Evolutionary conservation across 345 rosid genomes (phyloP).

Genomic region (Excoecaria agallocha): DNA sequence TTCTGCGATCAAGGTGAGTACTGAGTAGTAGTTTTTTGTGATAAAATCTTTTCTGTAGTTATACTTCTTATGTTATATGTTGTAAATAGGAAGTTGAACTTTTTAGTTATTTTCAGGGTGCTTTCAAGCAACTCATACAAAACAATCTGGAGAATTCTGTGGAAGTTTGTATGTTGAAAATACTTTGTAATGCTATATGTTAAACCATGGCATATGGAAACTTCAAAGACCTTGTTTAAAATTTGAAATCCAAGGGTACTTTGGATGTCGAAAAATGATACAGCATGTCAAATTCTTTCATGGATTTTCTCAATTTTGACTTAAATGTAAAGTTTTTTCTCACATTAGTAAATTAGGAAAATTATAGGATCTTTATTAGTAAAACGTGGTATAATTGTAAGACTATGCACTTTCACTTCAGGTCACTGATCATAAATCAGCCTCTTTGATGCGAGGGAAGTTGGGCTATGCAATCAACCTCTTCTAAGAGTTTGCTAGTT

Average conservation of each 20-base stretch:
- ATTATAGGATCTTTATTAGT: neutral
- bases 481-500: neutral
- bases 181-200: neutral
- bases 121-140: neutral
- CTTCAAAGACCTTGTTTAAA: neutral
- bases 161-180: neutral
- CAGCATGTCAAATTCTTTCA: neutral
- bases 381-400: neutral
- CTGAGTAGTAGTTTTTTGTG: slow-evolving; percentile 13
- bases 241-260: neutral
- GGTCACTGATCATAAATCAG: neutral
- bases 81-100: neutral
- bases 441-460: neutral
- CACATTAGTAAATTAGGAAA: neutral
- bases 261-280: neutral
- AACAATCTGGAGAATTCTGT: neutral
- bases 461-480: neutral
- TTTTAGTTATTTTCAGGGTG: neutral
- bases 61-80: neutral
- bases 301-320: neutral
- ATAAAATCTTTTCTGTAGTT: neutral
- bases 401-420: neutral
- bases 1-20: slow-evolving; percentile 92
- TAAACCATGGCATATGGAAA: neutral
- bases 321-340: neutral